Evolutionary conservation across 2,329 filamentous ascomycete species (phyloP), one percentile per base, ranked within the genome.

Genomic region (Bipolaris oryzae): DNA sequence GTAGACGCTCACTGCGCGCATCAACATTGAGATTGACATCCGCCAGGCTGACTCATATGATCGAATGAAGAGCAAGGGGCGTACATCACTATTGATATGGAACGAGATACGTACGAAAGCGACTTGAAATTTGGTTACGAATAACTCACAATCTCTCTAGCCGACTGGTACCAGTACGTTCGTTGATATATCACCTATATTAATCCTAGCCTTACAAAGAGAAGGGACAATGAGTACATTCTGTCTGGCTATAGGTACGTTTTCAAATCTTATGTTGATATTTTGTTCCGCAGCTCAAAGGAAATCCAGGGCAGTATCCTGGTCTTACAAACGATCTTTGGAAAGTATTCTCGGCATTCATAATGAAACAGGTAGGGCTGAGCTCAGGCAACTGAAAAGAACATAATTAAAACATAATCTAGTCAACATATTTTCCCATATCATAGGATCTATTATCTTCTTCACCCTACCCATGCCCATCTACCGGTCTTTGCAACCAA

Each of bases 161-260:
- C 49, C n/a, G 16, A 23, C n/a, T 52, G 49, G 49, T 51, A 45
- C 39, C 39, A 38, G 49, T 52, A 50, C n/a, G 38, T 21, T 3
- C 2, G 20, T 7, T 23, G 3, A 15, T 5, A 16, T 3, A 18
- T n/a, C 9, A 18, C 15, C 3, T 15, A 11, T 20, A 7, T 7
- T 35, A 3, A 10, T 16, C 28, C 7, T 23, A 7, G 18, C n/a
- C 48, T 50, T 11, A 50, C 20, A 2, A 9, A 35, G 3, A 11
- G 4, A 7, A 52, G 41, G 18, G 50, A 52, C 21, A 45, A 52
- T 10, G 50, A 52, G 33, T 52, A 52, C 7, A 52, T 52, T 18
- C 31, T 45, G 2, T 45, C 50, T 3, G 13, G 33, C 23, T 52
- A 52, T 3, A 28, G 50, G 50, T 52, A 16, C n/a, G 10, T 33